Evolutionary conservation across 805 yeast genomes (phyloP).

Genomic region (Yamadazyma takamatsuzukensis): DNA sequence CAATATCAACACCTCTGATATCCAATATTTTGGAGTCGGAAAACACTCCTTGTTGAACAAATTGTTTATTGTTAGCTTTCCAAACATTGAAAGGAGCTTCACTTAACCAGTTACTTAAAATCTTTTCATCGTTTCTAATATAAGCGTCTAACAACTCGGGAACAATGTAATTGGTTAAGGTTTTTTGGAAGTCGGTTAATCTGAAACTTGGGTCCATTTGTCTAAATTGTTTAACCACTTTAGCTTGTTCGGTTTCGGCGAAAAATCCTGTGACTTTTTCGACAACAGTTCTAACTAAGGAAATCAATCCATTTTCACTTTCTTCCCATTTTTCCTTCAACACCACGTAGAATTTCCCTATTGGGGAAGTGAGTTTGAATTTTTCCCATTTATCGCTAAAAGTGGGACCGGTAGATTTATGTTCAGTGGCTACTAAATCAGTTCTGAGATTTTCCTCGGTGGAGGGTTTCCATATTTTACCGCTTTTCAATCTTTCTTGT

Average conservation of each 20-base stretch:
- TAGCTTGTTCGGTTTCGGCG: conserved; percentile 94
- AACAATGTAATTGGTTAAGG: conserved; percentile 84
- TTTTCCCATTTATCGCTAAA: conserved; percentile 63
- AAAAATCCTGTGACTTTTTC: conserved; percentile 84
- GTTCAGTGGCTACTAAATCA: conserved; percentile 76
- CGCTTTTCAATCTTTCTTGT: conserved; percentile 54
- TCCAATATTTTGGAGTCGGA: conserved; percentile 91
- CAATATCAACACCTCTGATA: conserved; percentile 90
- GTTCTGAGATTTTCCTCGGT: conserved; percentile 67
- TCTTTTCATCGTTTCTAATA: conserved; percentile 82
- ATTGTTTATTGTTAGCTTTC: conserved; percentile 88
- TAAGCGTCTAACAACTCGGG: conserved; percentile 97
- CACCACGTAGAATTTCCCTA: conserved; percentile 62
- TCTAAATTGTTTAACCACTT: conserved; percentile 81
- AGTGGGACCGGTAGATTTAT: conserved; percentile 68
- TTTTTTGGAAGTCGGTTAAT: conserved; percentile 71
- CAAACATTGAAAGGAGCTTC: conserved; percentile 97
- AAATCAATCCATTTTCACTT: conserved; percentile 86
- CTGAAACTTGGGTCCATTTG: conserved; percentile 88
- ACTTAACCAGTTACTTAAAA: conserved; percentile 85
- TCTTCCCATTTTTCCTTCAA: conserved; percentile 82
- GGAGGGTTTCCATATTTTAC: conserved; percentile 57
- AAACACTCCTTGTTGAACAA: conserved; percentile 84
- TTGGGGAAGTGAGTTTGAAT: conserved; percentile 60
- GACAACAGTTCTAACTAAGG: conserved; percentile 71